Conservation (phyloP, 768 basidiomycete species). For the Phaffia australis region DNA sequence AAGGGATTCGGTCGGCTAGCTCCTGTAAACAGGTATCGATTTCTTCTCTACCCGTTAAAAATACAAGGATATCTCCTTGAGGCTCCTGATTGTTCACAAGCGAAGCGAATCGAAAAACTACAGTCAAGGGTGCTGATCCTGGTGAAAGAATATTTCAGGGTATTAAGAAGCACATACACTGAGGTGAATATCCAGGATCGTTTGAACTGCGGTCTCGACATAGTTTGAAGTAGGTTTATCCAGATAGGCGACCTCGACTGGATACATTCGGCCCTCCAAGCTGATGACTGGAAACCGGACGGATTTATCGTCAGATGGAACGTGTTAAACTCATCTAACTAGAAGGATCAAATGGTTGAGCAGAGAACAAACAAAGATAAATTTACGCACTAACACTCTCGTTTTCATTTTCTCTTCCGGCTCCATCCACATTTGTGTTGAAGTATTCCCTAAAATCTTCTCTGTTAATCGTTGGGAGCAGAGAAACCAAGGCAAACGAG, state of each 20-base stretch:
- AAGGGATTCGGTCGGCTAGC: conserved; percentile 63
- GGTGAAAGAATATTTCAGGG: too few relatives aligned
- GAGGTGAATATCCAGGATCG: conserved; percentile 21
- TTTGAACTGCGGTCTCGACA: conserved; percentile 24
- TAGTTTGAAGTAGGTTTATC: conserved; percentile 15
- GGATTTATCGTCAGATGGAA: background rate
- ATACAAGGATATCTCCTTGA: conserved; percentile 81
- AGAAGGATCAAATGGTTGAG: background rate
- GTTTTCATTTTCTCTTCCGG: conserved; percentile 11
- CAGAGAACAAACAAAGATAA: background rate
- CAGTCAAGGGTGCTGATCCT: background rate
- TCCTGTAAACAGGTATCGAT: conserved; percentile 80
- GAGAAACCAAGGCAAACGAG: background rate
- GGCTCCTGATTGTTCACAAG: conserved; percentile 48
- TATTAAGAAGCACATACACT: background rate
- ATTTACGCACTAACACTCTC: conserved; percentile 21
- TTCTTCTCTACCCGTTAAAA: conserved; percentile 90
- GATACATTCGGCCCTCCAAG: conserved; percentile 87
- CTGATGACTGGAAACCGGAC: conserved; percentile 49
- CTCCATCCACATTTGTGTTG: conserved; percentile 37
- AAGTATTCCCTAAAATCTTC: conserved; percentile 82
- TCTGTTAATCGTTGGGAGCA: conserved; percentile 22
- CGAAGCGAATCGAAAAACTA: background rate
- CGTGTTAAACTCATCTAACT: background rate
- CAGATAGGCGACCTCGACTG: conserved; percentile 52